phyloP scores from a whole-genome alignment of 805 yeast genomes.

The Hanseniaspora clermontiae region DNA sequence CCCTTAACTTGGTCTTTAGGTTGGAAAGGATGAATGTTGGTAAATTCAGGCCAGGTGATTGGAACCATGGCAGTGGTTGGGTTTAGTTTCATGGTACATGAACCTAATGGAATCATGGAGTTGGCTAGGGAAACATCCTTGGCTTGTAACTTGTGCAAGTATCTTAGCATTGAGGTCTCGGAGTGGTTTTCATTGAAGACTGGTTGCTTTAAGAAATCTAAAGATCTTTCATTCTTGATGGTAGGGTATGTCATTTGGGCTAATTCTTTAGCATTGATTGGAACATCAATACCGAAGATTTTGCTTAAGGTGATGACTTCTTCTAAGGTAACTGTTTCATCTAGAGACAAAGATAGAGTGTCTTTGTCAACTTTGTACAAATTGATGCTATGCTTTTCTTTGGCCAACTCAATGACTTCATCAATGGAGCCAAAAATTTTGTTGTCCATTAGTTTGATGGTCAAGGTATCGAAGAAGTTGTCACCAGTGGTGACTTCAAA shows the following conservation, averaged over 20 bases:
- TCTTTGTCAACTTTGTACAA: constrained; percentile 51
- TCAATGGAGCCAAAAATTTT: constrained; percentile 32
- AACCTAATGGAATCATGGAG: constrained; percentile 94
- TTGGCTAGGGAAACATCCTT: constrained; percentile 88
- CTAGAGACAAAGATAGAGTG: constrained; percentile 70
- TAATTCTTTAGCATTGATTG: constrained; percentile 18
- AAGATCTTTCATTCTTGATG: constrained; percentile 39
- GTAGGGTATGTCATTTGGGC: constrained; percentile 34
- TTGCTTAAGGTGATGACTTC: constrained; percentile 49
- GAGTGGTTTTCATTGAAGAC: constrained; percentile 84
- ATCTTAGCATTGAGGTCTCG: constrained; percentile 89
- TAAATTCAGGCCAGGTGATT: constrained; percentile 87
- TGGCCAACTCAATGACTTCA: constrained; percentile 45
- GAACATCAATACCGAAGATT: constrained; percentile 40
- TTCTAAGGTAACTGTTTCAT: constrained; percentile 61
- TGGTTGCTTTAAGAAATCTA: constrained; percentile 49
- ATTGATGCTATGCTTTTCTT: constrained; percentile 54
- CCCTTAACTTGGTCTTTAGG: constrained; percentile 85
- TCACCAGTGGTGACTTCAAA: constrained; percentile 27
- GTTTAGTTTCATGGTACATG: constrained; percentile 96
- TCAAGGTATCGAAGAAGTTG: constrained; percentile 71
- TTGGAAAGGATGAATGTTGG: constrained; percentile 81
- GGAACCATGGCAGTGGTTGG: constrained; percentile 93
- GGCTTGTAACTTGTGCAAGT: constrained; percentile 68
- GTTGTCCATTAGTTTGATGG: constrained; percentile 41